Evolutionary conservation across 352 stramenopile species (phyloP).

Genomic region (Pythium grandisporangium): DNA sequence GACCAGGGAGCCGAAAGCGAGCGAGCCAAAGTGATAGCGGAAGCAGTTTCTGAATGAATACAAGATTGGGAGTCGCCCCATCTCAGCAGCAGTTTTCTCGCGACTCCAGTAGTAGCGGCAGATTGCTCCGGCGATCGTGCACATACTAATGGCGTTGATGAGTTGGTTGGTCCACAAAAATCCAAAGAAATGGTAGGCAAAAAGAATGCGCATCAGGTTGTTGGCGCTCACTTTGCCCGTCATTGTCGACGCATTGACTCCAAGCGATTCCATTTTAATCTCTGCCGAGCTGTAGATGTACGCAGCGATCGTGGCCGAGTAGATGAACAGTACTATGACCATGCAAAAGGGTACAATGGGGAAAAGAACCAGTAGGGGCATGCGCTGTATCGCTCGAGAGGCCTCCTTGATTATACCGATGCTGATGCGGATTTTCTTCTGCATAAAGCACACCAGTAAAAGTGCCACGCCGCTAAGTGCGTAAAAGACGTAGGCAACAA

Average conservation of each 20-base stretch:
- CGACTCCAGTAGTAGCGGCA: slow-evolving; percentile 92
- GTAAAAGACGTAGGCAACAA: slow-evolving; percentile 54
- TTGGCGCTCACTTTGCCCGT: slow-evolving; percentile 36
- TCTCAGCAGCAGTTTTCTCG: slow-evolving; percentile 46
- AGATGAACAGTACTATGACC: slow-evolving; percentile 56
- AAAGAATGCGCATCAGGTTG: slow-evolving; percentile 55
- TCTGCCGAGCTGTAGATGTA: slow-evolving; percentile 61
- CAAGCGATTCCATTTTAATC: slow-evolving; percentile 29
- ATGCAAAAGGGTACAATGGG: slow-evolving; percentile 52
- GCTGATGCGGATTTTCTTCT: slow-evolving; percentile 72
- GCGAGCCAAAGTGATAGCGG: slow-evolving; percentile 92
- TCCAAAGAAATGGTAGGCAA: slow-evolving; percentile 88
- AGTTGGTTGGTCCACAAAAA: slow-evolving; percentile 96
- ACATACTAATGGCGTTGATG: slow-evolving; percentile 94
- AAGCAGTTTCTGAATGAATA: slow-evolving; percentile 70
- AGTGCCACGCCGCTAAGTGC: slow-evolving; percentile 47
- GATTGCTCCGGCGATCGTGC: slow-evolving; percentile 89
- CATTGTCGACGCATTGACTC: slow-evolving; percentile 7
- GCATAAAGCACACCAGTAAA: slow-evolving; percentile 76
- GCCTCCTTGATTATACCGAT: slow-evolving; percentile 75
- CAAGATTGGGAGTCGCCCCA: slow-evolving; percentile 55
- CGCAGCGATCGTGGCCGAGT: slow-evolving; percentile 42
- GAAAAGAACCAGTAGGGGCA: slow-evolving; percentile 64
- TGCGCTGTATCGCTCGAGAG: slow-evolving; percentile 39
- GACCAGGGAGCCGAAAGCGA: slow-evolving; percentile 94